These are phyloP conservation scores for Eucalyptus regnans DNA, from an alignment of 345 rosid species.

Conservation along the genomic window DNA sequence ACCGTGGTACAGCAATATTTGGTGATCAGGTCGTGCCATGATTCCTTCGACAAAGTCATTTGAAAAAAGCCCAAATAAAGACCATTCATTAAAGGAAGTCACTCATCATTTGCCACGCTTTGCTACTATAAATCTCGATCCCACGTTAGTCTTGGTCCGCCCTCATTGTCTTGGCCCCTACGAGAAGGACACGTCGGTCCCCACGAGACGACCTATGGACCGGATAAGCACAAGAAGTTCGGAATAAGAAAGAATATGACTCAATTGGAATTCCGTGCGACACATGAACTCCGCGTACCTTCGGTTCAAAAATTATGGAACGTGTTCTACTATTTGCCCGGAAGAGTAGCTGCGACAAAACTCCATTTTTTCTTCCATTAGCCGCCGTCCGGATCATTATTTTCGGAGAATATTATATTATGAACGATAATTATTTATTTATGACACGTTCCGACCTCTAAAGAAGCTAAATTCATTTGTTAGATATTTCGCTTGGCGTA, in stretches of 20 bases:
- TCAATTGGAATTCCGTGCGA: background rate
- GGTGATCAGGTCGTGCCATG: background rate
- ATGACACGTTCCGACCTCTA: background rate
- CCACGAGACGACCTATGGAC: background rate
- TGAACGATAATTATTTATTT: background rate
- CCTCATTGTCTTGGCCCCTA: background rate
- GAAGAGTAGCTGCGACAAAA: background rate
- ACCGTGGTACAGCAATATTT: background rate
- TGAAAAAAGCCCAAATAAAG: background rate
- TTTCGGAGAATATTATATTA: background rate
- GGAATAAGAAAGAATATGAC: background rate
- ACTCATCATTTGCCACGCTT: background rate
- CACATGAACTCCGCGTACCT: background rate
- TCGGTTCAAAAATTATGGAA: background rate
- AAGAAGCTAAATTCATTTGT: background rate
- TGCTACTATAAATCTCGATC: background rate
- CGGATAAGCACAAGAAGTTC: background rate
- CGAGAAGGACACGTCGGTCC: background rate
- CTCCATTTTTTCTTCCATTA: background rate
- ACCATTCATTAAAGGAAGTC: background rate
- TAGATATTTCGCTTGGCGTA: background rate
- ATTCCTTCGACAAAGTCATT: background rate
- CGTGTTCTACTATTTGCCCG: background rate
- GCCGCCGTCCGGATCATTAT: background rate
- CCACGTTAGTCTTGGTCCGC: background rate